Evolutionary conservation across 2,329 filamentous ascomycete species (phyloP), one percentile per base, ranked within the genome.

Genomic region (Cercospora sesami): DNA sequence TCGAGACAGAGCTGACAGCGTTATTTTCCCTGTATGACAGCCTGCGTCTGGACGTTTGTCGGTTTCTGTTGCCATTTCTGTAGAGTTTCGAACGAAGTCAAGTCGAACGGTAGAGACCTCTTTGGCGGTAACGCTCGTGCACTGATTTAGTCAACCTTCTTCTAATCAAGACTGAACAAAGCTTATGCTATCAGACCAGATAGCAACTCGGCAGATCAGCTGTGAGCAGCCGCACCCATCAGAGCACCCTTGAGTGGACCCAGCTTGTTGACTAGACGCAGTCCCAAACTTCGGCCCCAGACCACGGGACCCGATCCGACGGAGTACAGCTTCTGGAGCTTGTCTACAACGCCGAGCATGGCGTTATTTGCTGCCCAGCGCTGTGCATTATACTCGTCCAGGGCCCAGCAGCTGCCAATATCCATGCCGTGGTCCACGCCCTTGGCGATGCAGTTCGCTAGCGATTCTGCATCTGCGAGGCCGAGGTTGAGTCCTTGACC

Each of bases 401-500:
- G 84, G 4, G 91, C 89, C 79, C 96, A 85, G 39, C 87, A 82
- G 18, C 89, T 87, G 26, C 95, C 95, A 33, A 98, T 87, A 76
- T 99, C 95, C 83, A 93, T 91, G 0, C 95, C 95, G 71, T 95
- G 91, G 53, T 85, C 82, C 18, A 96, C 89, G 3, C 93, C 91
- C 72, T 90, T 90, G 68, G 89, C 88, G 61, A 99, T 91, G 0
- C 89, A 89, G 70, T 85, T 86, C 6, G 89, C 88, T 0, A 99
- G 86, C 63, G 91, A 90, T 74, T 92, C 89, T 0, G 95, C 91
- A 77, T 99, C 95, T 18, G 89, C 93, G 71, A 98, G 90, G 1
- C 95, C 95, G 75, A 96, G 91, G 77, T 99, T 99, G 14, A 99
- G 84, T 1, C 95, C 95, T 80, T 98, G 95, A 0, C 95, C 95